phyloP scores from a whole-genome alignment of 2,329 filamentous ascomycete genomes.

The Fulvia fulva region DNA sequence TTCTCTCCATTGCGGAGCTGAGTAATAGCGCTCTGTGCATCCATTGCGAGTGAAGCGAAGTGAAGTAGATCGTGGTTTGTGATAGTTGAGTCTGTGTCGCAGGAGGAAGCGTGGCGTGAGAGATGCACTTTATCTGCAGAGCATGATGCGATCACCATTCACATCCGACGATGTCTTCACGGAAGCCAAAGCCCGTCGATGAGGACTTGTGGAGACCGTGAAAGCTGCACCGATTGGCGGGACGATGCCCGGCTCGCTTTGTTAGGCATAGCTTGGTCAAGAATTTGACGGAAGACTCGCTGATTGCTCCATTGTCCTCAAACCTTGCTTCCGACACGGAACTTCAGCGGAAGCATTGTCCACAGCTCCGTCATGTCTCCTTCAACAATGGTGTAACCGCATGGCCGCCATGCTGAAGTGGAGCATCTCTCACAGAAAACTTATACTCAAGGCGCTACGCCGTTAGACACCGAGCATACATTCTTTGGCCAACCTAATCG shows the following conservation, averaged over 20 bases:
- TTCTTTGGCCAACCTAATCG: not conserved
- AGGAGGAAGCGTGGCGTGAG: not conserved
- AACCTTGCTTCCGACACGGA: not conserved
- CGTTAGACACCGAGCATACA: not conserved
- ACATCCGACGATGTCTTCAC: not conserved
- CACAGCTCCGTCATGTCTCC: not conserved
- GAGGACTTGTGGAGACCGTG: not conserved
- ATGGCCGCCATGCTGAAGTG: not conserved
- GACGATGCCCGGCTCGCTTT: not conserved
- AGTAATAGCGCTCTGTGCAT: conserved; percentile 21
- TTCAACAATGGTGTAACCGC: not conserved
- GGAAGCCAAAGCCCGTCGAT: not conserved
- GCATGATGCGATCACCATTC: not conserved
- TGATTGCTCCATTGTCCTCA: not conserved
- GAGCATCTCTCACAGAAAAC: not conserved
- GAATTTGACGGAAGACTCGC: not conserved
- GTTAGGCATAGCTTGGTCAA: not conserved
- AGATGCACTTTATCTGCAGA: not conserved
- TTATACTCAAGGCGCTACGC: not conserved
- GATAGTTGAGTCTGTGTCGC: not conserved
- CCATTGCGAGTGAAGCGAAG: conserved; percentile 20
- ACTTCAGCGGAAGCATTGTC: not conserved
- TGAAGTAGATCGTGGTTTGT: not conserved
- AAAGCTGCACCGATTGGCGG: not conserved
- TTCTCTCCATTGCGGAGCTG: conserved; percentile 25